Percentiles rank a stretch among this genome's conserved stretches.
Conservation (phyloP, 345 rosid genomes). For the Acer yangbiense region DNA sequence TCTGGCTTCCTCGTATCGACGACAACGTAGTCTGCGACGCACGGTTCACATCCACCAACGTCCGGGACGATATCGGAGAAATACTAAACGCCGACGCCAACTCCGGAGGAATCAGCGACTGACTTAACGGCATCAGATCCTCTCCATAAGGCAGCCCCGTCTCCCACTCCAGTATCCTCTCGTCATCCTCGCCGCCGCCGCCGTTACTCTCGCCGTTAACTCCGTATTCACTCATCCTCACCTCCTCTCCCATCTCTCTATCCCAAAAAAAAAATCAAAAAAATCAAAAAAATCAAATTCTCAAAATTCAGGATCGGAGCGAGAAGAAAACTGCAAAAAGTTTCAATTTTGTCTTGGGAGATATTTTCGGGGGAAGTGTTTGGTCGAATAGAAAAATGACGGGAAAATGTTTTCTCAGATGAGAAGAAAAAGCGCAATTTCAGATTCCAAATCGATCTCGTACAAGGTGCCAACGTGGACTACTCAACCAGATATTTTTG, state of each 20-base stretch:
- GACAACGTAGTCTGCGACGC: constrained; percentile 73
- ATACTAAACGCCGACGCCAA: constrained; percentile 91
- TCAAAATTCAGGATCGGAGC: not conserved
- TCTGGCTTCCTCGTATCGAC: constrained; percentile 41
- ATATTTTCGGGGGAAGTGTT: constrained; percentile 32
- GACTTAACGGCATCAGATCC: constrained; percentile 77
- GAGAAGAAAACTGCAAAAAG: not conserved
- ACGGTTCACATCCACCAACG: constrained; percentile 62
- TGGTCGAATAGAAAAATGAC: constrained; percentile 21
- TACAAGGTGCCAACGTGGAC: constrained; percentile 71
- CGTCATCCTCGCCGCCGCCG: constrained; percentile 49
- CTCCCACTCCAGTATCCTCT: constrained; percentile 82
- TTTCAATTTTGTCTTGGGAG: not conserved
- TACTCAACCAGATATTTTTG: constrained; percentile 69
- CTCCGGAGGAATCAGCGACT: constrained; percentile 63
- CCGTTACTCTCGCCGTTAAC: constrained; percentile 17
- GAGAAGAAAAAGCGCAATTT: constrained; percentile 54
- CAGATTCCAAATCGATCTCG: constrained; percentile 59
- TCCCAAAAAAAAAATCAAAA: too few relatives aligned
- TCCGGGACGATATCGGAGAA: constrained; percentile 54
- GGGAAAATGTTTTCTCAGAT: not conserved
- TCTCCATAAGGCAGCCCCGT: constrained; percentile 68
- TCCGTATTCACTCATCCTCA: constrained; percentile 42
- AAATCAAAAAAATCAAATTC: too few relatives aligned
- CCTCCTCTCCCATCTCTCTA: constrained; percentile 44